Percentiles rank a stretch among this genome's conserved stretches.
phyloP scores from a whole-genome alignment of 495 filamentous ascomycete genomes.

The Neurospora terricola region DNA sequence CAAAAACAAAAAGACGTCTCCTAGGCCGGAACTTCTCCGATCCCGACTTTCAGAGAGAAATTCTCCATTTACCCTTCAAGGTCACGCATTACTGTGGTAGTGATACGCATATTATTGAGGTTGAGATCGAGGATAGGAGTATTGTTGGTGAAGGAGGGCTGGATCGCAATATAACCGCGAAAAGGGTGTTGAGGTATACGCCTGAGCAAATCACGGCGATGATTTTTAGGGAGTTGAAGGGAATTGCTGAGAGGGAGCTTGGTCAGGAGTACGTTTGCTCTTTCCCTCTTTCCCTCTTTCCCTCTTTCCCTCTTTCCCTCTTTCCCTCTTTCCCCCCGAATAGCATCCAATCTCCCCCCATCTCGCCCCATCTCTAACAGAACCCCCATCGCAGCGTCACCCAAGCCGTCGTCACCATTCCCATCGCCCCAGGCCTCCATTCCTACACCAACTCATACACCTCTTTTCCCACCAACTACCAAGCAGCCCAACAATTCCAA shows the following conservation, averaged over 20 bases:
- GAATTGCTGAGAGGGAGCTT: slow-evolving; percentile 79
- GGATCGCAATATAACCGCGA: slow-evolving; percentile 27
- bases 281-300: background rate
- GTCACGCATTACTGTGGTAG: slow-evolving; percentile 27
- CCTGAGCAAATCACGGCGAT: slow-evolving; percentile 80
- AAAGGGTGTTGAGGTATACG: slow-evolving; percentile 43
- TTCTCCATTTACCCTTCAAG: slow-evolving; percentile 82
- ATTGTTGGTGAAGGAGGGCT: background rate
- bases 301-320: background rate
- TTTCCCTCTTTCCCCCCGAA: background rate
- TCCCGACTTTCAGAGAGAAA: slow-evolving; percentile 67
- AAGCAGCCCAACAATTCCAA: slow-evolving; percentile 66
- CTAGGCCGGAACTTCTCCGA: slow-evolving; percentile 79
- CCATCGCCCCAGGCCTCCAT: slow-evolving; percentile 35
- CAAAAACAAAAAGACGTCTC: slow-evolving; percentile 48
- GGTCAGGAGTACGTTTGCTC: slow-evolving; percentile 48
- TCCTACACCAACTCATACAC: background rate
- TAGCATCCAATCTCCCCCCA: background rate
- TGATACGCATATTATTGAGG: slow-evolving; percentile 66
- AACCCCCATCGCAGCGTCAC: slow-evolving; percentile 42
- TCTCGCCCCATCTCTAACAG: background rate
- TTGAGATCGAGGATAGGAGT: slow-evolving; percentile 52
- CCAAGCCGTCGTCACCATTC: slow-evolving; percentile 90
- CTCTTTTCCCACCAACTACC: background rate
- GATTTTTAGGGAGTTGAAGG: slow-evolving; percentile 87